A percentile compares a stretch with the other conserved stretches of the same genome.
These are phyloP conservation scores for Candida silvatica DNA, from an alignment of 805 yeast species.

Conservation along the genomic window DNA sequence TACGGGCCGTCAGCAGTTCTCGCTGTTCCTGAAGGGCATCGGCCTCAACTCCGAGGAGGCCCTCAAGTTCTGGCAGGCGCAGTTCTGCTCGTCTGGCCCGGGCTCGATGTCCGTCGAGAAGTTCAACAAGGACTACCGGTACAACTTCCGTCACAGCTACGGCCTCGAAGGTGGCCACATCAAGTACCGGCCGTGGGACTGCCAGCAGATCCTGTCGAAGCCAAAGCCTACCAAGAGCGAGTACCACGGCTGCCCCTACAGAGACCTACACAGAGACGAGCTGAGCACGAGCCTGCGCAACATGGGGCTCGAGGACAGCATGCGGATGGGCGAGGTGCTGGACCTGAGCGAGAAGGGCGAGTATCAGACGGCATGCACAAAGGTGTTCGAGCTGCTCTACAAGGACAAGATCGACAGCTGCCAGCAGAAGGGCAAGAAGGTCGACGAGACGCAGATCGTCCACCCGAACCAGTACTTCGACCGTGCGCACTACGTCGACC, in stretches of 20 bases:
- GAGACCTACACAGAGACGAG: constrained; percentile 62
- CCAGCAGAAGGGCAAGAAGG: constrained; percentile 29
- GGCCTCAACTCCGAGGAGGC: constrained; percentile 88
- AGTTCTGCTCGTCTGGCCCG: constrained; percentile 44
- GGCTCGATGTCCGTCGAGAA: constrained; percentile 55
- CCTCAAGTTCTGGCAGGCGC: constrained; percentile 69
- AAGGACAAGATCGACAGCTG: constrained; percentile 30
- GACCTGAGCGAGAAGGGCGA: constrained; percentile 64
- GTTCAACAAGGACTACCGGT: constrained; percentile 81
- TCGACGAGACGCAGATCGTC: constrained; percentile 54
- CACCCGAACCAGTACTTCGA: constrained; percentile 90
- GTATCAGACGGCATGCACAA: constrained; percentile 81
- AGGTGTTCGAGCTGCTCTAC: constrained; percentile 73
- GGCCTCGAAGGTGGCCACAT: constrained; percentile 88
- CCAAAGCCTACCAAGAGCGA: constrained; percentile 64
- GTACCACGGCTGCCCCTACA: constrained; percentile 89
- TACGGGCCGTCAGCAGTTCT: constrained; percentile 77
- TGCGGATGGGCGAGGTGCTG: constrained; percentile 42
- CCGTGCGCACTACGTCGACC: constrained; percentile 54
- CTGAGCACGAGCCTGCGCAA: constrained; percentile 45
- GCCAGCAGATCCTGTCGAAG: constrained; percentile 64
- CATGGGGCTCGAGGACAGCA: constrained; percentile 58
- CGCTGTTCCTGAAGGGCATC: constrained; percentile 79
- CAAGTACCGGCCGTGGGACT: constrained; percentile 81
- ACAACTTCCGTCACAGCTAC: constrained; percentile 81